Conservation (phyloP, 202 grass and related monocot species). For the Eragrostis tef region DNA sequence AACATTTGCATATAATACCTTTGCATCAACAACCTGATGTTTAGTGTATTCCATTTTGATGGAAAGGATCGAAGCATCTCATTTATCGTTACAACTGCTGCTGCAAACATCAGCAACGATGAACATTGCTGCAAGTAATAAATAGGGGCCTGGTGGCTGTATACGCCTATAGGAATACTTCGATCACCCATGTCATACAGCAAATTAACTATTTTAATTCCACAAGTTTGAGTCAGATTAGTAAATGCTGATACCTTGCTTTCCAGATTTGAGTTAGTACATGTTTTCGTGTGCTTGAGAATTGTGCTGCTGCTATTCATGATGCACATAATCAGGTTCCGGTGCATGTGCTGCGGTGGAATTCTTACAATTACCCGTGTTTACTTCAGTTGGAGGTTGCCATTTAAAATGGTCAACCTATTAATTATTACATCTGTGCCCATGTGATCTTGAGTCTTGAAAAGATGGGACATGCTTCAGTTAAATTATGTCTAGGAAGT, state of each 20-base stretch:
- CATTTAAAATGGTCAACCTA: slow-evolving; percentile 20
- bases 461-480: background rate
- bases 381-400: background rate
- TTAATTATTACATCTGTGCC: background rate
- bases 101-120: background rate
- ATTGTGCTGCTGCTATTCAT: slow-evolving; percentile 16
- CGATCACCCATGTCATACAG: background rate
- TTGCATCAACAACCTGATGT: background rate
- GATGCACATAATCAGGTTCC: slow-evolving; percentile 24
- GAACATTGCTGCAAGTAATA: background rate
- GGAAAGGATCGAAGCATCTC: slow-evolving; percentile 12
- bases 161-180: background rate
- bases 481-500: slow-evolving; percentile 11
- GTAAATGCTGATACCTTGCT: slow-evolving; percentile 15
- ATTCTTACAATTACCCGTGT: background rate
- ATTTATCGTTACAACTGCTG: background rate
- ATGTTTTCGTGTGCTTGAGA: slow-evolving; percentile 1
- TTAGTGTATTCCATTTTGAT: background rate
- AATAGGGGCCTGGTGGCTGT: background rate
- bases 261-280: slow-evolving; percentile 6
- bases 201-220: background rate
- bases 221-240: background rate
- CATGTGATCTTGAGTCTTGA: background rate
- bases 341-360: background rate
- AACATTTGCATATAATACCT: background rate